phyloP scores from a whole-genome alignment of 805 yeast genomes.

The Candida nitratophila region DNA sequence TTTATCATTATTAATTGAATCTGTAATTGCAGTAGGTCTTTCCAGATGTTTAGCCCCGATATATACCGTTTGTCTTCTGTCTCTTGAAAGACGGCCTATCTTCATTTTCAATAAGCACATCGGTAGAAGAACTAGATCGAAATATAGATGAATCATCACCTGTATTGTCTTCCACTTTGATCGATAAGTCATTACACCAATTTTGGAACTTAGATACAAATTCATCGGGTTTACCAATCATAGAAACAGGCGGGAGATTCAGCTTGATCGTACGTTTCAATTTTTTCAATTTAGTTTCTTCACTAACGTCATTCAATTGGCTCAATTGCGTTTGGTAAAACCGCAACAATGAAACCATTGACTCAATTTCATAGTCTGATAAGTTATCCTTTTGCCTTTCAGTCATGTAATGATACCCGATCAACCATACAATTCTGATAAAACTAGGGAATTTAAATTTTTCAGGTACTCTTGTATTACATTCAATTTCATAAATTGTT shows the following conservation, averaged over 20 bases:
- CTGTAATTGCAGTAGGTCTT: too few relatives aligned
- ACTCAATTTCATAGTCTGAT: slow-evolving; percentile 11
- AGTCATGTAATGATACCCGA: slow-evolving; percentile 39
- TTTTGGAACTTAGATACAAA: slow-evolving; percentile 16
- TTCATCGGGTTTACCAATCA: slow-evolving; percentile 18
- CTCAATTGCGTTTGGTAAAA: slow-evolving; percentile 18
- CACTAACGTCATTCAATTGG: slow-evolving; percentile 7
- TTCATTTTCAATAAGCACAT: too few relatives aligned
- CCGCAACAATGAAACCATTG: slow-evolving; percentile 11
- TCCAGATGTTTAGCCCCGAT: too few relatives aligned
- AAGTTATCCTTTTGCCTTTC: slow-evolving; percentile 2
- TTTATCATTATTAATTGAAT: too few relatives aligned
- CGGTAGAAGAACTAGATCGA: too few relatives aligned
- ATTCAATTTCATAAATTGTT: slow-evolving; percentile 54
- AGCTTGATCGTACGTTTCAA: slow-evolving; percentile 10
- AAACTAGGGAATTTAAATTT: slow-evolving; percentile 77
- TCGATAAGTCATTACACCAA: slow-evolving; percentile 10
- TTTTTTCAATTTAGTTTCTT: slow-evolving; percentile 11
- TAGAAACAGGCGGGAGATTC: slow-evolving; percentile 13
- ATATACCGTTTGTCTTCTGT: not conserved
- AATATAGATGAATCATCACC: too few relatives aligned
- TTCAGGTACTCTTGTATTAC: slow-evolving; percentile 61
- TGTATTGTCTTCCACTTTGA: not conserved
- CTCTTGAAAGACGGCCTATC: not conserved
- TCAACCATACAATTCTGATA: slow-evolving; percentile 60